Evolutionary conservation across 768 basidiomycete genomes (phyloP), one percentile per base, ranked within the genome.

Genomic region (Tylopilus rubrobrunneus): DNA sequence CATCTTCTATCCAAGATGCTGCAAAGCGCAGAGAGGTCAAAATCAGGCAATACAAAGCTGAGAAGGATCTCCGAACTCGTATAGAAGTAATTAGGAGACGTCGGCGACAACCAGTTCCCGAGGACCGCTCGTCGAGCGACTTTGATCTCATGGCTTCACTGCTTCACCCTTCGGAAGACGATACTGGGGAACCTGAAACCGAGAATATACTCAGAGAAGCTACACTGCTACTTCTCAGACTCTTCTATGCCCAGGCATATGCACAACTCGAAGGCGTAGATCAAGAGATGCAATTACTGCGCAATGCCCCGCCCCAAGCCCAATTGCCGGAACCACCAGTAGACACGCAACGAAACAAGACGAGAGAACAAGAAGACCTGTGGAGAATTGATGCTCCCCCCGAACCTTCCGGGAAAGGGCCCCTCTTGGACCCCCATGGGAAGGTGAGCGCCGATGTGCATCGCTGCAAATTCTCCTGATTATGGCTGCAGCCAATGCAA

Each of bases 31-130:
- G 97, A 60, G 93, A 96, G 59, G 68, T 86, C 33, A 99, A 97
- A 75, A 97, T 99, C 58, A 85, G 82, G 56, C 94, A 95, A 66
- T 98, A 84, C 69, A 85, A 86, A 69, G 80, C 82, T 52, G 93
- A 96, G 71, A 95, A 90, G 69, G 87, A 89, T 34, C 71, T 98
- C 28, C 80, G 83, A 50, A 70, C 71, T 19, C 79, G 79, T 53
- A 81, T 98, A 27, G 81, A 92, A 71, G 71, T 73, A 41, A 63
- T 88, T 21, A 79, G 78, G 47, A 82, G 79, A 70, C 81, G 78
- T 37, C 77, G 78, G 48, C 68, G 77, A 49, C 78, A 80, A 41
- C 55, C 66, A 2, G 55, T 74, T 33, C 46, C 65, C 1, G 63
- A 62, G 28, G 72, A 71, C 21, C 62, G 70, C 36, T 52, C 71